phyloP scores from a whole-genome alignment of 257 asterid genomes.

The Fraxinus americana region DNA sequence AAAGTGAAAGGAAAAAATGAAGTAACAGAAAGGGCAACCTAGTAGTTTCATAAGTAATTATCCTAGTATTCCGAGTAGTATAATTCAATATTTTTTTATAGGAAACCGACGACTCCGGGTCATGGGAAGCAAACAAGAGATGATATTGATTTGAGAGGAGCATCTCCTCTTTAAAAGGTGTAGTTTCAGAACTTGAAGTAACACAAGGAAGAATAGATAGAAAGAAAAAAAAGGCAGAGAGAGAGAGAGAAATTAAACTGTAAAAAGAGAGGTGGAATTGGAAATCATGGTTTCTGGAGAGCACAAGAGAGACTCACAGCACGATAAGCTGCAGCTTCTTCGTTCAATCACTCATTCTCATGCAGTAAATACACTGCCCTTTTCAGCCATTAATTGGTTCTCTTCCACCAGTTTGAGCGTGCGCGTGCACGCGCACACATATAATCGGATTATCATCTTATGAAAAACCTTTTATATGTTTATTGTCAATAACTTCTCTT shows the following conservation, averaged over 20 bases:
- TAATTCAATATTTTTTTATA: constrained; percentile 12
- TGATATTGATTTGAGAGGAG: constrained; percentile 62
- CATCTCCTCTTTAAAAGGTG: constrained; percentile 40
- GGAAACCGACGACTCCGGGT: constrained; percentile 28
- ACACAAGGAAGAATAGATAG: not conserved
- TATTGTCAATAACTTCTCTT: too few relatives aligned
- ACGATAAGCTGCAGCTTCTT: constrained; percentile 83
- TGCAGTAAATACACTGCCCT: constrained; percentile 46
- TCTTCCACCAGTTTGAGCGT: too few relatives aligned
- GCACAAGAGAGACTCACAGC: constrained; percentile 50
- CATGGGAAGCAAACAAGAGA: constrained; percentile 61
- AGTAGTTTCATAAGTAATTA: constrained; percentile 19
- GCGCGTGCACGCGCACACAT: too few relatives aligned
- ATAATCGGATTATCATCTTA: too few relatives aligned
- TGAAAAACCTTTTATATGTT: too few relatives aligned
- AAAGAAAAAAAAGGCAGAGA: too few relatives aligned
- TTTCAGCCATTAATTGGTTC: not conserved
- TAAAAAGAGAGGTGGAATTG: not conserved
- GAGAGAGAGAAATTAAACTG: not conserved
- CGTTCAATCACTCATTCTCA: constrained; percentile 82
- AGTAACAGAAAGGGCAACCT: constrained; percentile 24
- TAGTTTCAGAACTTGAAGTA: not conserved
- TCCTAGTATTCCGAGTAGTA: constrained; percentile 11
- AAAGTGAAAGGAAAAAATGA: not conserved
- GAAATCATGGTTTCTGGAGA: constrained; percentile 63